Evolutionary conservation across 371 early-diverging fungal genomes (phyloP).

Genomic region (Mycotypha africana): DNA sequence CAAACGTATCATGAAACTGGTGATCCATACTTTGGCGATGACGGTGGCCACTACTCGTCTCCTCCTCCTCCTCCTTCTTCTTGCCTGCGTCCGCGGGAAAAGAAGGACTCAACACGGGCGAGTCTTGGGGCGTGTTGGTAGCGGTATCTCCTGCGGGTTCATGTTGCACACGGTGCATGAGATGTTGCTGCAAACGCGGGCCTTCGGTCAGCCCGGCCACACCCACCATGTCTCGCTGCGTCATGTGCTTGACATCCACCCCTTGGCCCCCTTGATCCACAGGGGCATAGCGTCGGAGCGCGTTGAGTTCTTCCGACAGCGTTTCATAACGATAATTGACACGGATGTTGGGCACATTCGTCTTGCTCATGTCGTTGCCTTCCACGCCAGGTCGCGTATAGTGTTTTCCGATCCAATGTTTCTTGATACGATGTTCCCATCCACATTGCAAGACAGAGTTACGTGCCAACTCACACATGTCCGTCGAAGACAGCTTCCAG

Average conservation of each 20-base stretch:
- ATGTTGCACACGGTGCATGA: conserved; percentile 7
- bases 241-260: background rate
- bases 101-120: too few species aligned
- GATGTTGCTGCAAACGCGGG: conserved; percentile 17
- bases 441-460: conserved; percentile 95
- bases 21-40: too few species aligned
- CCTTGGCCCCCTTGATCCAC: background rate
- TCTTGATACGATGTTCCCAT: conserved; percentile 87
- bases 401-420: conserved; percentile 88
- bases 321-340: conserved; percentile 86
- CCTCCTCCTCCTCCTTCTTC: too few species aligned
- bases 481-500: conserved; percentile 91
- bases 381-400: conserved; percentile 74
- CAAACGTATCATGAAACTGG: too few species aligned
- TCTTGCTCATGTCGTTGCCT: conserved; percentile 92
- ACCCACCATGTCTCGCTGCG: conserved; percentile 23
- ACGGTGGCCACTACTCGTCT: too few species aligned
- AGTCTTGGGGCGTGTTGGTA: too few species aligned
- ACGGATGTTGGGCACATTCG: conserved; percentile 95
- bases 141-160: too few species aligned
- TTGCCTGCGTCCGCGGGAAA: too few species aligned
- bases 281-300: conserved; percentile 38
- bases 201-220: conserved; percentile 19
- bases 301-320: conserved; percentile 74
- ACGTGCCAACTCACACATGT: conserved; percentile 97